Conservation (phyloP, 352 stramenopile genomes). For the Pythium volutum region DNA sequence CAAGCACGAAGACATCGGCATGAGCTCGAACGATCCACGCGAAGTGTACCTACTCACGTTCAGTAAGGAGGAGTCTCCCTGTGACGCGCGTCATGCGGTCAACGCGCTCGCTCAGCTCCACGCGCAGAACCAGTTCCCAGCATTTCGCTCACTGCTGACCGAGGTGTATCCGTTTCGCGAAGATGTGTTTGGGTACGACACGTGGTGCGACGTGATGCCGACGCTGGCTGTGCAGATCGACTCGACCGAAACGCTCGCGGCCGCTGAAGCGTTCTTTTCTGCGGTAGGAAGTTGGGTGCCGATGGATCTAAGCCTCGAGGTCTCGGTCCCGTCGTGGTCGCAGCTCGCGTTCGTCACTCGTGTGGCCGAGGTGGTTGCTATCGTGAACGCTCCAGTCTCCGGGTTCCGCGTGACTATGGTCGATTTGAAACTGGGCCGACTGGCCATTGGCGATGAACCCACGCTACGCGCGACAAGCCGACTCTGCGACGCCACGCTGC, state of each 20-base stretch:
- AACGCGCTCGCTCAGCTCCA: neutral
- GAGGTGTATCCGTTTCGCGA: neutral
- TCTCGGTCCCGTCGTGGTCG: neutral
- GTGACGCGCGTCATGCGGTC: neutral
- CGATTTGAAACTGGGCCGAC: neutral
- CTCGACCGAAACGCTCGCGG: neutral
- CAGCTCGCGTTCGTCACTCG: neutral
- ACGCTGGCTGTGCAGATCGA: neutral
- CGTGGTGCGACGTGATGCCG: neutral
- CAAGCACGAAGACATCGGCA: constrained; percentile 1
- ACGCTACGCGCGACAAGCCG: neutral
- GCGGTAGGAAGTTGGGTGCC: neutral
- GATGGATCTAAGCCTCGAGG: neutral
- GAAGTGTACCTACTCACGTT: constrained; percentile 1
- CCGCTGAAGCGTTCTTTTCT: neutral
- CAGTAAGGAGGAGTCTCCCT: neutral
- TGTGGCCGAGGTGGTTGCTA: neutral
- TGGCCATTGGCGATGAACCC: neutral
- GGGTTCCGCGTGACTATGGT: neutral
- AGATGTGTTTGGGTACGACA: neutral
- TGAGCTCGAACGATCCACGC: neutral
- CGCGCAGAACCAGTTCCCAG: neutral
- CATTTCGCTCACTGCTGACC: neutral
- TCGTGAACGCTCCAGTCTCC: neutral
- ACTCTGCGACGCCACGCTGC: neutral